Percentiles rank a stretch among this genome's conserved stretches.
Conservation (phyloP, 768 basidiomycete genomes). For the Phanerodontia chrysosporium region DNA sequence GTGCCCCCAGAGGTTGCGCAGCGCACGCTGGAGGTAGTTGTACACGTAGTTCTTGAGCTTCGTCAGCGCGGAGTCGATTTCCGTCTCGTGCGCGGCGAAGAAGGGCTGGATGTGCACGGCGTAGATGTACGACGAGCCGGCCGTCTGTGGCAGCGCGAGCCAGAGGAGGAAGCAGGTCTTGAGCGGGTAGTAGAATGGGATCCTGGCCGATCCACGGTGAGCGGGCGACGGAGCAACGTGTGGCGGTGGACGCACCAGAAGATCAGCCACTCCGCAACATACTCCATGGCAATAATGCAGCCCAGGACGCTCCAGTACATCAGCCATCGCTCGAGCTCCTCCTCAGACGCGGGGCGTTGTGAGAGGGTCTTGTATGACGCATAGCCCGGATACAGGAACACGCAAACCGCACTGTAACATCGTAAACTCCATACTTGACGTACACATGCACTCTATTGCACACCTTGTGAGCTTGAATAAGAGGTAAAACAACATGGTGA, state of each 20-base stretch:
- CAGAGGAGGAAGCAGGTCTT: constrained; percentile 87
- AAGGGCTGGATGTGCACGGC: constrained; percentile 74
- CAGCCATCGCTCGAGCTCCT: constrained; percentile 88
- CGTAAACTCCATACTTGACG: background rate
- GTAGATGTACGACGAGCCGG: constrained; percentile 86
- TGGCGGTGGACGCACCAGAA: constrained; percentile 59
- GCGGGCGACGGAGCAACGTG: constrained; percentile 3
- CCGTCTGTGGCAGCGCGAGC: constrained; percentile 85
- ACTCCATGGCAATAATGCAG: constrained; percentile 77
- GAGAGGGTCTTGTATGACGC: constrained; percentile 95
- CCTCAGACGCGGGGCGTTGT: constrained; percentile 79
- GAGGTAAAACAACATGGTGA: constrained; percentile 40
- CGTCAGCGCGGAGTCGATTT: constrained; percentile 81
- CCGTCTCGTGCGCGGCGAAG: constrained; percentile 74
- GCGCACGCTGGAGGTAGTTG: constrained; percentile 58
- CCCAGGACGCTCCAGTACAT: constrained; percentile 96
- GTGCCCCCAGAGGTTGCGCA: constrained; percentile 64
- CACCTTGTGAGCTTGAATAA: constrained; percentile 39
- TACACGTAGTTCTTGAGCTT: constrained; percentile 56
- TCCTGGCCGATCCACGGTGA: constrained; percentile 40
- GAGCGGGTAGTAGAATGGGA: constrained; percentile 82
- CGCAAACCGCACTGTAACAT: constrained; percentile 53
- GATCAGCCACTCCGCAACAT: constrained; percentile 80
- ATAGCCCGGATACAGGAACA: constrained; percentile 91
- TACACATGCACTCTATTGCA: background rate